A percentile compares a stretch with the other conserved stretches of the same genome.
phyloP scores from a whole-genome alignment of 2,329 filamentous ascomycete genomes.

The Fusarium luffae region DNA sequence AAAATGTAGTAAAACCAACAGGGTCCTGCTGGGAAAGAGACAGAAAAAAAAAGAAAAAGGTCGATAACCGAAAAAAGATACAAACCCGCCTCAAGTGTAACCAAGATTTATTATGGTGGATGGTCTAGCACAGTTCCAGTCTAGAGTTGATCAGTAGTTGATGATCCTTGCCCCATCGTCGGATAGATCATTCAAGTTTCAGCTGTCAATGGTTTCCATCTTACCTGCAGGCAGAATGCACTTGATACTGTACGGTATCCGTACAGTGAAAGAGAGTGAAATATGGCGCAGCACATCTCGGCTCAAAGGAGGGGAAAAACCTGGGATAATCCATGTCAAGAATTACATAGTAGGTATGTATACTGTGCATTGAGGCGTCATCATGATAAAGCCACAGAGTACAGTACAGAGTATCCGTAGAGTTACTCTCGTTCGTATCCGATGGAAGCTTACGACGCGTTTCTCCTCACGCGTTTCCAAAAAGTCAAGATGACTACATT shows the following conservation, averaged over 20 bases:
- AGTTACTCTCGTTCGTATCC: not conserved
- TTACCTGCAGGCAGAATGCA: not conserved
- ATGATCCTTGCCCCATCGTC: constrained; percentile 7
- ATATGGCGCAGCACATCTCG: not conserved
- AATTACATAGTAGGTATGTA: not conserved
- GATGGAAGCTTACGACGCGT: constrained; percentile 25
- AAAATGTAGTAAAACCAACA: not conserved
- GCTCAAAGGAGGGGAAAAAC: constrained; percentile 16
- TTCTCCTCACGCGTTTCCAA: constrained; percentile 21
- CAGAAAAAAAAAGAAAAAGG: not conserved
- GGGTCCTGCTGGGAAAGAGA: not conserved
- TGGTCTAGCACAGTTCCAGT: constrained; percentile 1
- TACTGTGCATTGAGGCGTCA: constrained; percentile 19
- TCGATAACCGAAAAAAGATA: constrained; percentile 2
- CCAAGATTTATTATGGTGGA: constrained; percentile 10
- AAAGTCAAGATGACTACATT: constrained; percentile 9
- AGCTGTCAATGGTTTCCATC: constrained; percentile 23
- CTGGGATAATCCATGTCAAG: constrained; percentile 19
- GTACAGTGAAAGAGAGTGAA: not conserved
- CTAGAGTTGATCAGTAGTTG: constrained; percentile 4
- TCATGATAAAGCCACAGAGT: constrained; percentile 16
- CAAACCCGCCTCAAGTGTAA: constrained; percentile 7
- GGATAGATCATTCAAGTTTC: constrained; percentile 8
- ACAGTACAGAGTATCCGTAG: too few relatives aligned
- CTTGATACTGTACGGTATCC: not conserved